A percentile compares a stretch with the other conserved stretches of the same genome.
These are phyloP conservation scores for Phytopythium aichiense DNA, from an alignment of 352 stramenopile genomes.

Conservation along the genomic window DNA sequence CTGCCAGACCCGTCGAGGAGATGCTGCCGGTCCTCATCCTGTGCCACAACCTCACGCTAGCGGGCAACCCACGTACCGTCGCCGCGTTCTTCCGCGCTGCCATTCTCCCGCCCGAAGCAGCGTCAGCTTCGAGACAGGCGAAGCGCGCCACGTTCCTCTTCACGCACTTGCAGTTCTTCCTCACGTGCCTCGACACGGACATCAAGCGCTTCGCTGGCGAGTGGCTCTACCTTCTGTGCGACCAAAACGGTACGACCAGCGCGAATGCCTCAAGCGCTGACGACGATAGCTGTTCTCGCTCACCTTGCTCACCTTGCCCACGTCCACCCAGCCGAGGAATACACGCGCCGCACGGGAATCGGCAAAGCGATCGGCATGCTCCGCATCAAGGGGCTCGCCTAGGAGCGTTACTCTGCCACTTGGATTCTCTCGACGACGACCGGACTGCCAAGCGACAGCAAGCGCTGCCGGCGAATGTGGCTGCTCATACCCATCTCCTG, in stretches of 20 bases:
- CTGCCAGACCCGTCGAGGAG: conserved; percentile 28
- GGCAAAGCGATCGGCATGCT: conserved; percentile 76
- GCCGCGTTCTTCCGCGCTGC: conserved; percentile 34
- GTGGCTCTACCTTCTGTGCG: conserved; percentile 68
- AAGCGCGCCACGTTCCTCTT: conserved; percentile 33
- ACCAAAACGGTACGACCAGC: conserved; percentile 55
- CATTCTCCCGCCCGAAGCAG: conserved; percentile 20
- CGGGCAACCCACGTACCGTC: conserved; percentile 18
- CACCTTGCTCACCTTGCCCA: conserved; percentile 6
- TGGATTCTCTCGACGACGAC: conserved; percentile 6
- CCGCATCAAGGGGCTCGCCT: conserved; percentile 56
- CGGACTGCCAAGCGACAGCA: conserved; percentile 49
- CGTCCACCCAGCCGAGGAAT: conserved; percentile 48
- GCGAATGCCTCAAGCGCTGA: neutral
- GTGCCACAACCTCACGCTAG: conserved; percentile 57
- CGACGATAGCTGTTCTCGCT: neutral
- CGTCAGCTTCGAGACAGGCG: neutral
- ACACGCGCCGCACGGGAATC: conserved; percentile 62
- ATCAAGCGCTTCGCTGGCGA: conserved; percentile 66
- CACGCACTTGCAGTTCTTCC: conserved; percentile 61
- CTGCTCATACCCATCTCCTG: conserved; percentile 85
- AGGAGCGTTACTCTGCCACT: conserved; percentile 10
- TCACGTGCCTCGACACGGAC: conserved; percentile 69
- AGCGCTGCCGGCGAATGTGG: conserved; percentile 67
- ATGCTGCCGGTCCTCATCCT: conserved; percentile 58